Evolutionary conservation across 345 rosid species (phyloP), one percentile per base, ranked within the genome.

Genomic region (Excoecaria agallocha): DNA sequence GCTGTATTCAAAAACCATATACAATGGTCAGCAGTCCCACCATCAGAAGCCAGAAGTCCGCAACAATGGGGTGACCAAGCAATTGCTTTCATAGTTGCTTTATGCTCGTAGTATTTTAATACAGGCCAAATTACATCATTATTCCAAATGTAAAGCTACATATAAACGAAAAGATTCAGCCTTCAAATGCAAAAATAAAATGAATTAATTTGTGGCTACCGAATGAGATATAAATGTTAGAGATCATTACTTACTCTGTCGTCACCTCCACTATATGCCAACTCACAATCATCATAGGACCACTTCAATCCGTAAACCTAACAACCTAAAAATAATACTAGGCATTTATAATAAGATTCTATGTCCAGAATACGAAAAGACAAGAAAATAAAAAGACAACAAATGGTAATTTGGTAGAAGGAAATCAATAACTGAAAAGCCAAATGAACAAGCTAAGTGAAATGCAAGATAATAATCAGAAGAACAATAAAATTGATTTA

Each of bases 61-160:
- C 90, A 87, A 68, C 91, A 90, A 88, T 93, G 98, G 0, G 99
- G 99, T 11, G 99, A 96, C 99, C 99, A 96, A 0, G 99, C 97
- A 82, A 96, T 96, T 74, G 99, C 99, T 86, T 96, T 96, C 35
- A 96, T 98, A 46, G 99, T 98, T 35, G 99, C 99, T 49, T 93
- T 86, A 82, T 96, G 99, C 72, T 90, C 99, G 76, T 92, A 84
- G 85, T 86, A 96, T 84, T 87, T 96, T 74, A 93, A 78, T 49
- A 93, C 86, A 45, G 99, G 98, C 52, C 93, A 95, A 73, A 89
- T 89, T 73, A 98, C 90, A 76, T 89, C 93, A 78, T 93, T 97
- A 78, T 93, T 96, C 99, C 99, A 96, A 74, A 96, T 91, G 77
- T 93, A 88, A 76, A 96, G 97, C 99, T 96, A 89, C 83, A 84